Evolutionary conservation across 2,329 filamentous ascomycete genomes (phyloP), one percentile per base, ranked within the genome.

Genomic region (Verticillium tricorpus): DNA sequence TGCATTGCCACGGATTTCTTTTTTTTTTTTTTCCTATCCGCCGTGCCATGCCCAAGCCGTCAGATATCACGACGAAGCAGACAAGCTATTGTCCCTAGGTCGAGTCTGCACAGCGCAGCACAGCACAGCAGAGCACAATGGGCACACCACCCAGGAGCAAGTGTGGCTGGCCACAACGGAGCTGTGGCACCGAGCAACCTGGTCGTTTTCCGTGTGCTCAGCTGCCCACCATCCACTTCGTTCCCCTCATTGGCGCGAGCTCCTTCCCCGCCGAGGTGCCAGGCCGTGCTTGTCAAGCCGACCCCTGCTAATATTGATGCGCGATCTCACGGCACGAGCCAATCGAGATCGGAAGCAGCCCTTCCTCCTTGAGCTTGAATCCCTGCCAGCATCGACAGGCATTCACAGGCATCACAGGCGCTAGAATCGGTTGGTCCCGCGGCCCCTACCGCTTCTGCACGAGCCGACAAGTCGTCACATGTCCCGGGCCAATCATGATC

Each of bases 401-500:
- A 50, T 25, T n/a, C 45, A 22, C 45, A 50, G 19, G 61, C 66
- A 66, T 68, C 68, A 65, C 66, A 67, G 67, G 69, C 73, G 72
- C 76, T 76, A 74, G 69, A 70, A 73, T 74, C 76, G 76, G 76
- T 77, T 77, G 76, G 76, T 77, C 76, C 80, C 77, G 76, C 75
- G 73, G 76, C 73, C 74, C 77, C 77, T 75, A 72, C 73, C 70
- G 73, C 70, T 70, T 72, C 74, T 80, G 78, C 78, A 79, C 74
- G 72, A 74, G 74, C 71, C 72, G 74, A 68, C 65, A 66, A 71
- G 67, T 78, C 74, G 74, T 81, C 79, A 82, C 79, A 80, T 63
- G 62, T 61, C 60, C 58, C 57, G 19, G 64, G 68, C 78, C 72
- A 80, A 80, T 76, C 69, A 75, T 64, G 65, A 63, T 31, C 31